phyloP scores from a whole-genome alignment of 164 flowering plant genomes.

The Magnolia officinalis region DNA sequence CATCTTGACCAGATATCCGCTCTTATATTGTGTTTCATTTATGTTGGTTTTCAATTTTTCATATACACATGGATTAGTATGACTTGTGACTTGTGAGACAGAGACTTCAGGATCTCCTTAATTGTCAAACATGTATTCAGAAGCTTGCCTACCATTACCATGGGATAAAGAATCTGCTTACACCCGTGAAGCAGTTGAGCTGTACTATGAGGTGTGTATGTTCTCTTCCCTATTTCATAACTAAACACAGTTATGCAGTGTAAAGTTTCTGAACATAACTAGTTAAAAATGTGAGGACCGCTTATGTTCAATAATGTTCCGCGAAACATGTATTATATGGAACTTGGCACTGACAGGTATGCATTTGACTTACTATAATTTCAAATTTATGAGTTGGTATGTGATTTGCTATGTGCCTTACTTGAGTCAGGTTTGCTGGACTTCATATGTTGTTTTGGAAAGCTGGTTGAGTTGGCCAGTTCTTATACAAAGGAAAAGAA shows the following conservation, averaged over 20 bases:
- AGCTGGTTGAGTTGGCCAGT: neutral
- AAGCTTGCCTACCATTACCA: slow-evolving; percentile 61
- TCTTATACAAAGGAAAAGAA: neutral
- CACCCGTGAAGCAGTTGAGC: slow-evolving; percentile 69
- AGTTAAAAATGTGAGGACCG: too few relatives aligned
- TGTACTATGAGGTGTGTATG: slow-evolving; percentile 73
- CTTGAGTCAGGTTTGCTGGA: neutral
- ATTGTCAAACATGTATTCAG: slow-evolving; percentile 85
- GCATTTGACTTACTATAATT: neutral
- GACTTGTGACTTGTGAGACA: neutral
- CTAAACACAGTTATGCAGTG: neutral
- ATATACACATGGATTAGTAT: neutral
- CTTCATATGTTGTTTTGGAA: neutral
- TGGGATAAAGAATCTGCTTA: slow-evolving; percentile 79
- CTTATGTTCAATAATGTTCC: neutral
- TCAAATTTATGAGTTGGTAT: neutral
- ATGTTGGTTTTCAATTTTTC: neutral
- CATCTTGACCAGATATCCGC: slow-evolving; percentile 95
- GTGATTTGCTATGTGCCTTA: neutral
- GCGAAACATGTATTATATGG: neutral
- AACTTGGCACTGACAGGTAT: neutral
- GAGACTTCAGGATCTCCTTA: slow-evolving; percentile 43
- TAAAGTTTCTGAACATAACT: neutral
- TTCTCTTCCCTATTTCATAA: neutral
- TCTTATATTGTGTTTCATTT: neutral